Percentiles rank a stretch among this genome's conserved stretches.
phyloP scores from a whole-genome alignment of 345 rosid genomes.

The Syzygium jambos region DNA sequence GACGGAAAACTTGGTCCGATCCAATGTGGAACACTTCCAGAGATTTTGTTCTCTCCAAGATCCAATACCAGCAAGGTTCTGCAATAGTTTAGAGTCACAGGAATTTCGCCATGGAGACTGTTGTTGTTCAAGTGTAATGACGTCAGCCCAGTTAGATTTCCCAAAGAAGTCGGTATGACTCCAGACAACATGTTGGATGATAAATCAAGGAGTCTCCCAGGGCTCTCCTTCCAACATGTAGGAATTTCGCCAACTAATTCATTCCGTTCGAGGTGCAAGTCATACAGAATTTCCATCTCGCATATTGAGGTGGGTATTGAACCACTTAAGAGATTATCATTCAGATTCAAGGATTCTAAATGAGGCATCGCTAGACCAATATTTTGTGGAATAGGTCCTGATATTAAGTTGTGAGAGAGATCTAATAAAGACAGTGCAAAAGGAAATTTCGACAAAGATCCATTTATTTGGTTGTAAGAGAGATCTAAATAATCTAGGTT shows the following conservation, averaged over 20 bases:
- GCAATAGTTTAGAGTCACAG: neutral
- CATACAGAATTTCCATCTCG: fast-evolving
- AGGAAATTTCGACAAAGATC: neutral
- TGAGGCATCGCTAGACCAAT: fast-evolving
- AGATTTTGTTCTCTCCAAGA: constrained; percentile 1
- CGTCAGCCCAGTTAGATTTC: fast-evolving
- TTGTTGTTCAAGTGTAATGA: constrained; percentile 5
- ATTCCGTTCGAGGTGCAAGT: neutral
- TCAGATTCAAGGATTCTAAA: fast-evolving
- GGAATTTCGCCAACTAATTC: neutral
- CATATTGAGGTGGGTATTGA: neutral
- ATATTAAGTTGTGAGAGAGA: neutral
- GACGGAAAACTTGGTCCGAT: neutral
- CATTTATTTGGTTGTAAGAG: neutral
- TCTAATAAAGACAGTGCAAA: neutral
- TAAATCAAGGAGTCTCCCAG: fast-evolving
- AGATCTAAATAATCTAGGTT: no score
- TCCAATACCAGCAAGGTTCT: neutral
- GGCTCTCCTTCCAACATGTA: neutral
- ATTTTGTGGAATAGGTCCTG: neutral
- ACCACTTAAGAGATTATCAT: neutral
- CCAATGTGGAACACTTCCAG: constrained; percentile 1
- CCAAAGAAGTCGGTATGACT: neutral
- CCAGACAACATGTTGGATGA: neutral
- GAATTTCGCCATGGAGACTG: neutral